Evolutionary conservation across 495 filamentous ascomycete genomes (phyloP), one percentile per base, ranked within the genome.

Genomic region (Oidiodendron maius): DNA sequence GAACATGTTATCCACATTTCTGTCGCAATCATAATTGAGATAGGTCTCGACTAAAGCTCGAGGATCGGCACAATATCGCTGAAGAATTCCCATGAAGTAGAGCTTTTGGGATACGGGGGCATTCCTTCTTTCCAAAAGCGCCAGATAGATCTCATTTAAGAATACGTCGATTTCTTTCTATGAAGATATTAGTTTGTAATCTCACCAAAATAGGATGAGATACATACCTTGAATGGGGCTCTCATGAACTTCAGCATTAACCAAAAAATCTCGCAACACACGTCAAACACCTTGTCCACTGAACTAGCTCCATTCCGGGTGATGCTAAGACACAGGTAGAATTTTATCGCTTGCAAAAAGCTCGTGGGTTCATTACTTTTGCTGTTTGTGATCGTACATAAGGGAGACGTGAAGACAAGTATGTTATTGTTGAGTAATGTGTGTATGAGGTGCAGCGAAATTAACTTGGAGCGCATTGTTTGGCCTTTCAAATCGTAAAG

Each of bases 151-250:
- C 57, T 99, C 94, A 61, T 96, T 96, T 50, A 99, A 61, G 61
- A 97, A 96, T 1, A 99, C 89, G 64, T 97, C 94, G 41, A 97
- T 86, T 64, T 99, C 94, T 80, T 96, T 95, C 84, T 89, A 56
- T 42, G 38, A 3, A 23, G 13, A 16, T 50, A 22, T 50, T 36
- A 48, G 46, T 48, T 5, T n/a, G 10, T 21, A 30, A 3, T 50
- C 8, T 24, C 15, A 25, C 11, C 9, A 8, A 10, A 22, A 17
- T 13, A 4, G n/a, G 4, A n/a, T 37, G 11, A 1, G 15, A 1
- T 16, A 59, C 72, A 51, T 43, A 87, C 85, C 82, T 97, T 98
- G 64, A 97, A 85, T 63, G 89, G 85, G 0, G 91, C 85, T 52
- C 94, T 78, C 81, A 97, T 89, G 65, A 91, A 77, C 61, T 90